Evolutionary conservation across 2,329 filamentous ascomycete genomes (phyloP).

Genomic region (Pseudogymnoascus verrucosus): DNA sequence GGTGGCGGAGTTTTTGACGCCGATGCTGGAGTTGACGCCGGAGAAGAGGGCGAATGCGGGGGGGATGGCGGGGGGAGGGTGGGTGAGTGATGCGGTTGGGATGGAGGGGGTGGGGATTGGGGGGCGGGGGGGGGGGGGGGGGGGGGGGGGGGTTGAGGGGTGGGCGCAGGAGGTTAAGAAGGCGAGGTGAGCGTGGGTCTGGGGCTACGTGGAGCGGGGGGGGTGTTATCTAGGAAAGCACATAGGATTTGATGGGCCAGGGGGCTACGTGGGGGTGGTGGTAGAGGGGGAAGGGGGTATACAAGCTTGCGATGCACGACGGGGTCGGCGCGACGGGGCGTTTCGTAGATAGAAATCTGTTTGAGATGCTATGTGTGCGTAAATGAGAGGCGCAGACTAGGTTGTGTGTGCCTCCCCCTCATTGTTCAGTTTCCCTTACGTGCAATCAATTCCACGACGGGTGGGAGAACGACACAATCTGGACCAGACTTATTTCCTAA

Average conservation of each 20-base stretch:
- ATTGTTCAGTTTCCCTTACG: too few relatives aligned
- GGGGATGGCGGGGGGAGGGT: constrained; percentile 81
- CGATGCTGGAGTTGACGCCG: constrained; percentile 85
- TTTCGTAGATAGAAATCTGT: neutral
- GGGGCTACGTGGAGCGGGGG: neutral
- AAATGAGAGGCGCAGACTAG: neutral
- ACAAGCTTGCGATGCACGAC: neutral
- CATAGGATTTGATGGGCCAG: neutral
- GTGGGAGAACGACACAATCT: too few relatives aligned
- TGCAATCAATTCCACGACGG: neutral
- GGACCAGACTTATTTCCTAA: constrained; percentile 6
- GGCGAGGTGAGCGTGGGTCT: constrained; percentile 40
- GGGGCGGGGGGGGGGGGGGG: too few relatives aligned
- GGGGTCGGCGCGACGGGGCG: neutral
- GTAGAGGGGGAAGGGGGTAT: neutral
- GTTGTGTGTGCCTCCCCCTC: neutral
- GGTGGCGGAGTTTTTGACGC: constrained; percentile 74
- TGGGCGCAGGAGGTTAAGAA: constrained; percentile 87
- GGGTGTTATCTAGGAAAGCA: neutral
- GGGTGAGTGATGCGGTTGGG: constrained; percentile 76
- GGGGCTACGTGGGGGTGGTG: neutral
- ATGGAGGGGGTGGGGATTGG: constrained; percentile 76
- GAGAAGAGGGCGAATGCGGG: constrained; percentile 90
- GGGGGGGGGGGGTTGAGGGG: constrained; percentile 87
- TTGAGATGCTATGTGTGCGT: neutral